Evolutionary conservation across 164 flowering plant species (phyloP).

Genomic region (Chloranthus sessilifolius): DNA sequence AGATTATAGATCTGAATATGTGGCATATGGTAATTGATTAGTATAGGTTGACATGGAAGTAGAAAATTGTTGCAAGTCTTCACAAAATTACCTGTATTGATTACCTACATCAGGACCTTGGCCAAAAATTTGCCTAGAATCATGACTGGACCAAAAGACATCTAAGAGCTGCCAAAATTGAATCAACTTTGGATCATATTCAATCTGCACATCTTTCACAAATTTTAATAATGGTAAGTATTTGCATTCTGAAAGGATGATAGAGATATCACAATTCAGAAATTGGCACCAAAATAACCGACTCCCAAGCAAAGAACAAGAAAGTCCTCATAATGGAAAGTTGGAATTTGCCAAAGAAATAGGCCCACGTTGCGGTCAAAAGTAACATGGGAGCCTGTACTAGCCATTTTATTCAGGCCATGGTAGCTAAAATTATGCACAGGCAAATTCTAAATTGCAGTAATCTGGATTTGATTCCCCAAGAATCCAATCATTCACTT

Average conservation of each 20-base stretch:
- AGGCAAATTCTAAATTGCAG: no score
- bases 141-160: slow-evolving; percentile 94
- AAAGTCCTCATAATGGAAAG: no score
- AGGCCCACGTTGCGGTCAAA: not conserved
- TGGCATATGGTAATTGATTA: slow-evolving; percentile 2
- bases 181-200: slow-evolving; percentile 72
- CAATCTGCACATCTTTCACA: slow-evolving; percentile 52
- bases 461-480: no score
- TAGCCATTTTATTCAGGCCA: not conserved
- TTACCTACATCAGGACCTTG: slow-evolving; percentile 99
- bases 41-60: not conserved
- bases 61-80: not conserved
- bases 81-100: slow-evolving; percentile 66
- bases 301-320: no score
- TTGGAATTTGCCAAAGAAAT: no score
- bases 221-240: no score
- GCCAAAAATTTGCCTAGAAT: slow-evolving; percentile 91
- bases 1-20: slow-evolving; percentile 70
- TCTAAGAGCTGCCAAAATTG: slow-evolving; percentile 76
- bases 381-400: not conserved
- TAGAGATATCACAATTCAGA: no score
- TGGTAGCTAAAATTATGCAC: no score
- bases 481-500: no score
- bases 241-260: no score
- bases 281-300: no score